Percentiles rank a stretch among this genome's conserved stretches.
Conservation (phyloP, 2,329 filamentous ascomycete genomes). For the Colletotrichum caudatum region DNA sequence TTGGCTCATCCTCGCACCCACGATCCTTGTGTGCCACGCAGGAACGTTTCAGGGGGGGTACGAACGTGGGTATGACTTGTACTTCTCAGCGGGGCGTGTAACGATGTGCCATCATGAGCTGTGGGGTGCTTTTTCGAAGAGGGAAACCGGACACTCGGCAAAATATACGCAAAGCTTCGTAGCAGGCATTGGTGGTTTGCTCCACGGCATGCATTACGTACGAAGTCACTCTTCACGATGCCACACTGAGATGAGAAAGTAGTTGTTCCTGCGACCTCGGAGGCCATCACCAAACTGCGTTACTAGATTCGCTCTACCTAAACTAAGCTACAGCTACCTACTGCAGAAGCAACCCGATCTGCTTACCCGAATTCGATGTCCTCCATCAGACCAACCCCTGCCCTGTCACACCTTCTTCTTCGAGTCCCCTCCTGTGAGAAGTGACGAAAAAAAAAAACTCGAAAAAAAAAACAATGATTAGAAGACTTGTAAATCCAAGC, state of each 20-base stretch:
- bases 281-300: background rate
- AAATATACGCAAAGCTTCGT: background rate
- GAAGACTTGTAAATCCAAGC: constrained; percentile 5
- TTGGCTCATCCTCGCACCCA: background rate
- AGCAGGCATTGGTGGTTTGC: too few relatives aligned
- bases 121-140: background rate
- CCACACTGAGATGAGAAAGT: background rate
- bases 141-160: background rate
- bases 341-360: constrained; percentile 15
- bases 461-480: constrained; percentile 18
- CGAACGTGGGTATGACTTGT: background rate
- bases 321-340: constrained; percentile 8
- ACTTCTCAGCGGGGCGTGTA: background rate
- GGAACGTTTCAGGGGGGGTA: background rate
- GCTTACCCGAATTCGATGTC: background rate
- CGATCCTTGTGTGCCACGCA: constrained; percentile 1
- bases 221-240: background rate
- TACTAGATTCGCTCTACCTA: background rate
- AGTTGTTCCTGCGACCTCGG: background rate
- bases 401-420: constrained; percentile 18
- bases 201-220: too few relatives aligned
- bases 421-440: background rate
- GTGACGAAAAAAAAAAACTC: constrained; percentile 10
- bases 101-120: too few relatives aligned
- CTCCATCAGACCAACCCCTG: background rate